Base-by-base conservation (phyloP, 768 basidiomycete species). In the Tylopilus plumbeoviolaceoides region DNA sequence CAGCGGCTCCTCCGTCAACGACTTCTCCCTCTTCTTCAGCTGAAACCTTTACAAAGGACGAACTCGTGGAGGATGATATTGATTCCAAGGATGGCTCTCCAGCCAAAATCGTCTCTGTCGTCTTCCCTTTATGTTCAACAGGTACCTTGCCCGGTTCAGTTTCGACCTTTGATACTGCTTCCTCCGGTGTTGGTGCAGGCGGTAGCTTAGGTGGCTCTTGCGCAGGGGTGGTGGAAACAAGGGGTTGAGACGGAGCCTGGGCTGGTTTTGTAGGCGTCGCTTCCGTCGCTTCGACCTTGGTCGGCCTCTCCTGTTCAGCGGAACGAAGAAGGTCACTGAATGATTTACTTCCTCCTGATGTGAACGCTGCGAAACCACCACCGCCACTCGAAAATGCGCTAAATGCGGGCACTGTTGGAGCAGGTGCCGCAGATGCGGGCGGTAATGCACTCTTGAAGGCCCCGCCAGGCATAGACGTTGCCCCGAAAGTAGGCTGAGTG, bases 311-410 rank as follows among this genome's bases (percentile, higher is more conserved):
- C 12, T 44, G 63, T 42, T 68, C 71, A 41, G 61, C 71, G 15
- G 57, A 65, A 62, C 81, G 78, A 52, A 88, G 68, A 43, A 89
- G 61, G 27, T 88, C 83, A n/a, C 72, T 67, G 58, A 86, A 91
- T 1, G 87, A 80, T 58, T 77, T 79, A 33, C 72, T 70, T 1
- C 70, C 54, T 4, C 76, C 76, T 14, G 60, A 56, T 8, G 77
- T 75, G 58, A 83, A 83, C 0, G 81, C 77, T 31, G 74, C 60
- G 58, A 86, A 86, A 3, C 74, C 82, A 27, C 76, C 71, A 2
- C 69, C 61, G 12, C 64, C 46, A 0, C 73, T 55, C 12, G 66
- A 53, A 51, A 66, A 72, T 9, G 64, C 57, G 31, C 53, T 57
- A 49, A 73, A 62, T 49, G 38, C 49, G 2, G 67, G 27, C 17